These are phyloP conservation scores for Stereum hirsutum DNA, from an alignment of 1,284 basidiomycete genomes.

Conservation along the genomic window DNA sequence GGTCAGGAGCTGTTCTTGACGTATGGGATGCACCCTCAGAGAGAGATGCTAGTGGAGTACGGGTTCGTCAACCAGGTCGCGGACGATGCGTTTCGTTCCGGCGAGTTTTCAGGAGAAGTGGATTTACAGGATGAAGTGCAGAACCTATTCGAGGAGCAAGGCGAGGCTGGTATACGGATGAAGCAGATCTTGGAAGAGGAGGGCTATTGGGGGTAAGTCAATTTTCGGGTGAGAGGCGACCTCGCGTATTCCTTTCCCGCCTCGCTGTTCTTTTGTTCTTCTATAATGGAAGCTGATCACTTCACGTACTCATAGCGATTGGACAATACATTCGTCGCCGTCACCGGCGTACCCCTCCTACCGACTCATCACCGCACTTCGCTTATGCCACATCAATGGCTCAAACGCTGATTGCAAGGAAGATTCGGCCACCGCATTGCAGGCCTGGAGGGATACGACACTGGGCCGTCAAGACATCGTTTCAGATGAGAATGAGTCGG, in stretches of 20 bases:
- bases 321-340: constrained; percentile 58
- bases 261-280: too few relatives aligned
- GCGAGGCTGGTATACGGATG: constrained; percentile 32
- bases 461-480: constrained; percentile 32
- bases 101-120: constrained; percentile 39
- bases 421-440: constrained; percentile 20
- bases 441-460: constrained; percentile 48
- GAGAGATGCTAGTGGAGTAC: constrained; percentile 74
- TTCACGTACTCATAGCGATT: constrained; percentile 40
- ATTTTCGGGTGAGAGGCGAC: constrained; percentile 3
- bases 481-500: constrained; percentile 38
- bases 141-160: constrained; percentile 31
- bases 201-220: constrained; percentile 69
- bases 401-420: neutral
- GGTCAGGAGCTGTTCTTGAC: constrained; percentile 64
- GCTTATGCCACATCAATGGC: constrained; percentile 47
- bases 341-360: constrained; percentile 66
- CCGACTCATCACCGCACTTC: constrained; percentile 61
- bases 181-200: constrained; percentile 41
- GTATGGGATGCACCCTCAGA: constrained; percentile 72
- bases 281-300: constrained; percentile 7
- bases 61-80: constrained; percentile 55
- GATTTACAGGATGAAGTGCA: constrained; percentile 54
- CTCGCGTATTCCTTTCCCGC: too few relatives aligned
- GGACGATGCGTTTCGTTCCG: constrained; percentile 17